Evolutionary conservation across 306 rosid genomes (phyloP).

Genomic region (Cucurbita pepo): DNA sequence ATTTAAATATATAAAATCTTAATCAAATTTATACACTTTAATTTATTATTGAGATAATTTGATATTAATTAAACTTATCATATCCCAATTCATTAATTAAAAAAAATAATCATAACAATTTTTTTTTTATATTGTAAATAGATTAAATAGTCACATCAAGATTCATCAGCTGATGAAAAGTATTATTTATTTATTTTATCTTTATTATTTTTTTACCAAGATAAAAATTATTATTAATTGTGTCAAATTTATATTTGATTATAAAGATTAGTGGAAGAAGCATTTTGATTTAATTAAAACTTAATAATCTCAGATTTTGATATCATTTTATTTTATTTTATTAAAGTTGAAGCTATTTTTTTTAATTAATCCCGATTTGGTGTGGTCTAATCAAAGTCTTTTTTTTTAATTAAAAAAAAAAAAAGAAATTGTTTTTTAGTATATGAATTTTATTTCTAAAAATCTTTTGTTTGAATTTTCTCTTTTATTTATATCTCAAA

Average conservation of each 20-base stretch:
- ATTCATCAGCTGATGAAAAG: background rate
- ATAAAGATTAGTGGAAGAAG: background rate
- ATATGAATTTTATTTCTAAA: too few species aligned
- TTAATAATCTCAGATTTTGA: background rate
- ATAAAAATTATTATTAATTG: background rate
- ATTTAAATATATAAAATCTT: too few species aligned
- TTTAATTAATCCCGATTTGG: constrained; percentile 6
- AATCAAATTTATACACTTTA: too few species aligned
- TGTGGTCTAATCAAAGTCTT: constrained; percentile 60
- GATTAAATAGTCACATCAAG: background rate
- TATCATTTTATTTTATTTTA: background rate
- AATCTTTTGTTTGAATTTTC: too few species aligned
- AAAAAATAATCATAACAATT: background rate
- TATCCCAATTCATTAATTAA: background rate
- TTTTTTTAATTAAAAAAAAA: too few species aligned
- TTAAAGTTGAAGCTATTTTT: background rate
- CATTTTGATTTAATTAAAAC: background rate
- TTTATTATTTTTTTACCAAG: background rate
- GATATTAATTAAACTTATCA: too few species aligned
- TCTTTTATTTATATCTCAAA: too few species aligned
- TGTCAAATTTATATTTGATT: background rate
- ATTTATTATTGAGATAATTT: too few species aligned
- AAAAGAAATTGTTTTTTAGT: too few species aligned
- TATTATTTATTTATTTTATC: background rate
- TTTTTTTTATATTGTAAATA: too few species aligned